Percentiles rank a stretch among this genome's conserved stretches.
Conservation (phyloP, 108 stramenopile genomes). For the Cyclotella atomus region DNA sequence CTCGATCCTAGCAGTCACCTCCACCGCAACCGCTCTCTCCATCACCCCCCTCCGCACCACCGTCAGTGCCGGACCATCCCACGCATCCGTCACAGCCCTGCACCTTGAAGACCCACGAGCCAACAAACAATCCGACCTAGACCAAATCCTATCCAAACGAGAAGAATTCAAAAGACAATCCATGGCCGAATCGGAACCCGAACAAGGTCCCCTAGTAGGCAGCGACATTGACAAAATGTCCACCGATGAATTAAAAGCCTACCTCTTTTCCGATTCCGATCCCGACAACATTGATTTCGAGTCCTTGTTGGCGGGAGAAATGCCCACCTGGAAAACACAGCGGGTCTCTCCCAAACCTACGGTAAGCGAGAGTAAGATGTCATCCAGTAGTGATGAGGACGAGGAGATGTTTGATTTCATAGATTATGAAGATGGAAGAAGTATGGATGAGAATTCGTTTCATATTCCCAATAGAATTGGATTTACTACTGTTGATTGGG, state of each 20-base stretch:
- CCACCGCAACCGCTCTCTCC: slow-evolving; percentile 12
- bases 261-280: slow-evolving; percentile 34
- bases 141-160: slow-evolving; percentile 32
- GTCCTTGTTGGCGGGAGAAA: slow-evolving; percentile 5
- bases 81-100: slow-evolving; percentile 8
- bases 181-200: slow-evolving; percentile 38
- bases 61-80: neutral
- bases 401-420: slow-evolving; percentile 41
- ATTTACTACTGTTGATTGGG: slow-evolving; percentile 73
- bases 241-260: slow-evolving; percentile 50
- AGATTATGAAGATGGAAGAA: slow-evolving; percentile 67
- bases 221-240: slow-evolving; percentile 48
- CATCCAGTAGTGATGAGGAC: neutral
- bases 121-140: slow-evolving; percentile 31
- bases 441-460: slow-evolving; percentile 84
- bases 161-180: slow-evolving; percentile 19
- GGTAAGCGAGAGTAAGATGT: neutral
- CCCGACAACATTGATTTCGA: slow-evolving; percentile 9
- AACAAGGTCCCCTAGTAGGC: slow-evolving; percentile 9
- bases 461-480: slow-evolving; percentile 90
- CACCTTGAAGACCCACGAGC: slow-evolving; percentile 20
- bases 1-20: slow-evolving; percentile 16
- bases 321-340: slow-evolving; percentile 35
- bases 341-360: neutral
- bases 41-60: neutral